Percentiles rank a stretch among this genome's conserved stretches.
phyloP scores from a whole-genome alignment of 148 eudicot species.

The Silene latifolia region DNA sequence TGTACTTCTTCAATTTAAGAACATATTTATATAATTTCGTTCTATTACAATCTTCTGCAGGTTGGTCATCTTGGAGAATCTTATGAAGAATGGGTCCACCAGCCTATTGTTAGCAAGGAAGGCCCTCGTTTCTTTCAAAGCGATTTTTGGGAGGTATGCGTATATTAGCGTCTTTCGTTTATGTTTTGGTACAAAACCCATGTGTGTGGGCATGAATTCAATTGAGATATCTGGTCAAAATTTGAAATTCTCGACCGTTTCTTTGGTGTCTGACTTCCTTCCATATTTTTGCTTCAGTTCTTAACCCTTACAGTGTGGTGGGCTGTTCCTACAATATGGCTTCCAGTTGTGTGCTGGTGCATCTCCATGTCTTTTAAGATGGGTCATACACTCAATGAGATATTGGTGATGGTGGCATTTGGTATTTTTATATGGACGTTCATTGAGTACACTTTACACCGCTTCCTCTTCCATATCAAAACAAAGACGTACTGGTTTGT shows the following conservation, averaged over 20 bases:
- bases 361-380: constrained; percentile 24
- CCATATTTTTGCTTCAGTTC: constrained; percentile 13
- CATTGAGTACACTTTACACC: constrained; percentile 32
- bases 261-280: background rate
- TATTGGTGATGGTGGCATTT: constrained; percentile 13
- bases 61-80: constrained; percentile 84
- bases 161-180: background rate
- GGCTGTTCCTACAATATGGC: constrained; percentile 34
- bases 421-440: constrained; percentile 34
- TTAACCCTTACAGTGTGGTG: constrained; percentile 37
- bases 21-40: background rate
- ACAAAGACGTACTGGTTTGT: constrained; percentile 40
- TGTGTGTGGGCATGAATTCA: background rate
- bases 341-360: constrained; percentile 30
- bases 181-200: no score
- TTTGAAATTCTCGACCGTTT: background rate
- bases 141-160: constrained; percentile 63
- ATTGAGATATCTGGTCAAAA: no score
- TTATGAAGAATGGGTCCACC: constrained; percentile 84
- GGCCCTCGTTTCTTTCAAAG: constrained; percentile 75
- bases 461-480: constrained; percentile 37
- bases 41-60: constrained; percentile 26
- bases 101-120: constrained; percentile 72
- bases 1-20: background rate
- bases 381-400: constrained; percentile 24